Conservation (phyloP, 2,329 filamentous ascomycete species). For the Periglandula ipomoeae region DNA sequence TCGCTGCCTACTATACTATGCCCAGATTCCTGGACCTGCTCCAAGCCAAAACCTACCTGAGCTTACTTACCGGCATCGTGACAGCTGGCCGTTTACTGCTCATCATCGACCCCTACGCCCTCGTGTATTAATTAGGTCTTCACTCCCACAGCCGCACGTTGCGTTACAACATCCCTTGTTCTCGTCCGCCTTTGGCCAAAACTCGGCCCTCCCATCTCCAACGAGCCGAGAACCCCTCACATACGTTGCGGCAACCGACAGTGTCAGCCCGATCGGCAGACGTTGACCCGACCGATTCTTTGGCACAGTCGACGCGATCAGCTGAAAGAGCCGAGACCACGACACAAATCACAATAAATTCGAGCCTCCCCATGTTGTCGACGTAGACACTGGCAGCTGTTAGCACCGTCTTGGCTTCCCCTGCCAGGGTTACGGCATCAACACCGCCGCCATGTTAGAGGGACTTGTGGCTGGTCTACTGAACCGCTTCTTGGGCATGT, state of each 20-base stretch:
- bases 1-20: not conserved
- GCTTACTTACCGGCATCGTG: not conserved
- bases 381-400: conserved; percentile 7
- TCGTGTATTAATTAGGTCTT: conserved; percentile 1
- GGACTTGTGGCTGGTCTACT: conserved; percentile 92
- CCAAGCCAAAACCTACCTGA: not conserved
- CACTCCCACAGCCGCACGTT: not conserved
- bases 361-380: conserved; percentile 12
- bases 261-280: not conserved
- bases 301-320: not conserved
- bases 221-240: not conserved
- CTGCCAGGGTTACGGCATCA: conserved; percentile 65
- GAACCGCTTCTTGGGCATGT: conserved; percentile 99
- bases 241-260: not conserved
- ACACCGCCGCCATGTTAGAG: conserved; percentile 74
- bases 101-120: not conserved
- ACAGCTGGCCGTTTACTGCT: not conserved
- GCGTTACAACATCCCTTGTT: not conserved
- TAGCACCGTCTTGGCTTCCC: conserved; percentile 26
- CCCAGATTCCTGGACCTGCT: not conserved
- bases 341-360: not conserved
- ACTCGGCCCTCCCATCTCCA: not conserved
- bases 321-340: not conserved
- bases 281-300: not conserved
- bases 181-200: not conserved